These are phyloP conservation scores for Colletotrichum costaricense DNA, from an alignment of 2,329 filamentous ascomycete species.

Conservation along the genomic window DNA sequence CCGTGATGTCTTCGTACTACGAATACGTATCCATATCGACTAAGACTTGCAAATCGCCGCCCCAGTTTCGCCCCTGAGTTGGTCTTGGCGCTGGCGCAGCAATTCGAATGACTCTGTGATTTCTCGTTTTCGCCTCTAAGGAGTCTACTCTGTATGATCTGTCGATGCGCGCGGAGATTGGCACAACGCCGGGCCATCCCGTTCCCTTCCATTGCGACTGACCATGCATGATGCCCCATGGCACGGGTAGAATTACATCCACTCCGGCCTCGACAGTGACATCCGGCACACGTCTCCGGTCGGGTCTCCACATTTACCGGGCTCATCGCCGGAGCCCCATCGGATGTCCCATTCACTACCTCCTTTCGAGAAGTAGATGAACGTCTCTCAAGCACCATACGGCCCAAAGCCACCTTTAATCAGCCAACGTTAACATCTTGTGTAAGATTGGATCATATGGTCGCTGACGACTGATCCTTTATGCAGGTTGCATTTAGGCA, in stretches of 20 bases:
- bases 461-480: neutral
- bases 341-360: too few species aligned
- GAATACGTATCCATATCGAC: too few species aligned
- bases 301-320: neutral
- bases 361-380: neutral
- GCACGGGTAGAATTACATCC: neutral
- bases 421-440: neutral
- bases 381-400: neutral
- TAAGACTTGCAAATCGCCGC: neutral
- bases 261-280: neutral
- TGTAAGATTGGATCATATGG: neutral
- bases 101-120: neutral
- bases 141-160: neutral
- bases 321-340: neutral
- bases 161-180: neutral
- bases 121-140: neutral
- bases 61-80: neutral
- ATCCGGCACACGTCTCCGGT: neutral
- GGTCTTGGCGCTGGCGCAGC: slow-evolving; percentile 23
- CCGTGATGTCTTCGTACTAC: neutral
- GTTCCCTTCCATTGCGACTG: neutral
- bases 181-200: neutral
- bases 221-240: neutral
- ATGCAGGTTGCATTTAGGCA: neutral
- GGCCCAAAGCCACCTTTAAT: neutral